Evolutionary conservation across 768 basidiomycete genomes (phyloP).

Genomic region (Auricularia heimuer): DNA sequence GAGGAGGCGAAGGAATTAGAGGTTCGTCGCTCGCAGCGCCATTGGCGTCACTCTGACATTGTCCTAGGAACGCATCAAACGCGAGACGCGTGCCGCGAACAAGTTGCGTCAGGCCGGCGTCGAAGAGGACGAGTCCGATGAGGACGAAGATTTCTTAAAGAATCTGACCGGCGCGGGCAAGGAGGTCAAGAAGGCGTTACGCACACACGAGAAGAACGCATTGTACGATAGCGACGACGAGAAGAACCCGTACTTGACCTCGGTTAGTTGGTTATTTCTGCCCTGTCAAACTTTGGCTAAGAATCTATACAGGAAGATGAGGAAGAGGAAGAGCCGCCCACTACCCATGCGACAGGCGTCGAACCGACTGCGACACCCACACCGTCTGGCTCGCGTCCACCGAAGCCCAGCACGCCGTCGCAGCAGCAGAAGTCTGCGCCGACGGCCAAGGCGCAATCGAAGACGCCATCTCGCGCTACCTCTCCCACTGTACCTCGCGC

Average conservation of each 20-base stretch:
- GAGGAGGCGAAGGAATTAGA: conserved; percentile 79
- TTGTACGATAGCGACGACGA: conserved; percentile 63
- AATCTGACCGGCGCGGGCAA: conserved; percentile 56
- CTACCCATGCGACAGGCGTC: neutral
- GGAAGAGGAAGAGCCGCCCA: neutral
- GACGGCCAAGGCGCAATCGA: neutral
- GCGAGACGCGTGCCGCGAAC: conserved; percentile 71
- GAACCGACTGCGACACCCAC: neutral
- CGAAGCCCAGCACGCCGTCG: neutral
- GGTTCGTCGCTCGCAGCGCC: conserved; percentile 28
- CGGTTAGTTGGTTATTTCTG: conserved; percentile 12
- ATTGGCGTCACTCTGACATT: conserved; percentile 29
- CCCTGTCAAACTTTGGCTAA: neutral
- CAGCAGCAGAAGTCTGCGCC: neutral
- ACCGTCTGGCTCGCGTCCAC: neutral
- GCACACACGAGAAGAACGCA: conserved; percentile 65
- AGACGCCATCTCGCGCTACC: conserved; percentile 37
- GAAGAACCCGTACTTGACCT: conserved; percentile 73
- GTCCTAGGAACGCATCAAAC: conserved; percentile 68
- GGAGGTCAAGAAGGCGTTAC: conserved; percentile 78
- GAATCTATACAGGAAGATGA: neutral
- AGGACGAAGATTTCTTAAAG: conserved; percentile 37
- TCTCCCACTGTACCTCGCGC: conserved; percentile 43
- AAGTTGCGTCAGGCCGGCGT: conserved; percentile 59
- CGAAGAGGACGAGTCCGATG: conserved; percentile 60